Conservation (phyloP, 148 eudicot species). For the Polygonum maritimum region DNA sequence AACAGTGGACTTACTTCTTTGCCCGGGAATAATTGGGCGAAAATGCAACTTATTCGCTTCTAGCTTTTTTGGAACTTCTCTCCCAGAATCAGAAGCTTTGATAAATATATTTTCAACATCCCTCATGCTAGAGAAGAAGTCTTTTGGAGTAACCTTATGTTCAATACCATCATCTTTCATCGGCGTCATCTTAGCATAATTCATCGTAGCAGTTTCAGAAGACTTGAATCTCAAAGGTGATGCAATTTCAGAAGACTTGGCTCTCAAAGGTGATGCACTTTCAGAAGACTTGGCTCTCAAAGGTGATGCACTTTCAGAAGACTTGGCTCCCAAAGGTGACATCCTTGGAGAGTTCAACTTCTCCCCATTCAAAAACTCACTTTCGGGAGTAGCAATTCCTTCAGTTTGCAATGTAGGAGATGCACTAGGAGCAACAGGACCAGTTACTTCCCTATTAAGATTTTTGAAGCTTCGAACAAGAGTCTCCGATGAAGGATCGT, state of each 20-base stretch:
- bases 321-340: slow-evolving; percentile 51
- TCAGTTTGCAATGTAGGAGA: slow-evolving; percentile 23
- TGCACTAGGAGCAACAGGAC: slow-evolving; percentile 25
- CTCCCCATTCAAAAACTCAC: slow-evolving; percentile 30
- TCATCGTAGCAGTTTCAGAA: slow-evolving; percentile 30
- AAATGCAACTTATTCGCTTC: slow-evolving; percentile 94
- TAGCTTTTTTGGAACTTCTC: slow-evolving; percentile 88
- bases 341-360: slow-evolving; percentile 47
- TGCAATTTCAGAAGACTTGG: slow-evolving; percentile 16
- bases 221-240: slow-evolving; percentile 54
- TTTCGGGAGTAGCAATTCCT: slow-evolving; percentile 27
- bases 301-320: slow-evolving; percentile 55
- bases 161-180: slow-evolving; percentile 32
- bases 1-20: slow-evolving; percentile 40
- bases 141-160: slow-evolving; percentile 61
- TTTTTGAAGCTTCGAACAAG: slow-evolving; percentile 80
- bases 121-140: slow-evolving; percentile 60
- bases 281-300: slow-evolving; percentile 29
- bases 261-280: slow-evolving; percentile 40
- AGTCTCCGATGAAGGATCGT: slow-evolving; percentile 61
- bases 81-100: slow-evolving; percentile 85
- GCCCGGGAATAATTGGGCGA: slow-evolving; percentile 65
- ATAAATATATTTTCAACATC: slow-evolving; percentile 63
- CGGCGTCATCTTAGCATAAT: slow-evolving; percentile 32
- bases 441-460: slow-evolving; percentile 48